These are phyloP conservation scores for Chrysochromulina parva DNA, from an alignment of 78 protist genomes.

Conservation along the genomic window DNA sequence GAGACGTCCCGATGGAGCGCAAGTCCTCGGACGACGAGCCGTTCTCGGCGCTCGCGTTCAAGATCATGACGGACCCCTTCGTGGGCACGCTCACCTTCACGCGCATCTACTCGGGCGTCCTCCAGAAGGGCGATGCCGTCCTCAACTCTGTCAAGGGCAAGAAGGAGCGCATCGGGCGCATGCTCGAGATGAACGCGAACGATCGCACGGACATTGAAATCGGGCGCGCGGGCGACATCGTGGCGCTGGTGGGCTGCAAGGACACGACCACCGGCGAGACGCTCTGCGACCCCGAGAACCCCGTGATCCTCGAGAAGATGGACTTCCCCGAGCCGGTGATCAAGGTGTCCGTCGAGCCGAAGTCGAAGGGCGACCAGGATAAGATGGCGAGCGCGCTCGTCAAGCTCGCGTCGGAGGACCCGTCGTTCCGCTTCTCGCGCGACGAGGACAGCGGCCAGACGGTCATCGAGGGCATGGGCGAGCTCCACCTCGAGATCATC, in stretches of 20 bases:
- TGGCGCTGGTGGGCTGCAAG: constrained; percentile 93
- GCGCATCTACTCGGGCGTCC: constrained; percentile 87
- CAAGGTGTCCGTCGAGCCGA: constrained; percentile 53
- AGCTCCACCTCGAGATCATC: constrained; percentile 66
- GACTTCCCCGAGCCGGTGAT: constrained; percentile 66
- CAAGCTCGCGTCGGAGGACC: constrained; percentile 45
- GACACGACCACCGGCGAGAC: constrained; percentile 71
- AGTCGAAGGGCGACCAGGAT: constrained; percentile 51
- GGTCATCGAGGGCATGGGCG: constrained; percentile 53
- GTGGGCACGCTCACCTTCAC: constrained; percentile 77
- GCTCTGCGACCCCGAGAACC: constrained; percentile 48
- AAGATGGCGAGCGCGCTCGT: constrained; percentile 54
- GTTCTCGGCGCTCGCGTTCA: constrained; percentile 80
- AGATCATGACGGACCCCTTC: constrained; percentile 47
- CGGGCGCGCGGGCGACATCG: constrained; percentile 87
- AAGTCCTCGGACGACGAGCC: constrained; percentile 37
- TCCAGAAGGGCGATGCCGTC: neutral
- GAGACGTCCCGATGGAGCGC: neutral
- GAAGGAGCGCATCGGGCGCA: constrained; percentile 39
- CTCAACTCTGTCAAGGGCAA: constrained; percentile 29
- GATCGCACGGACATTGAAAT: constrained; percentile 71
- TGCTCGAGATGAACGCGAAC: constrained; percentile 91
- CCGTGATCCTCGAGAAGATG: constrained; percentile 60
- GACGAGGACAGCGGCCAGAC: constrained; percentile 52
- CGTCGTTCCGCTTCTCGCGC: constrained; percentile 37